phyloP scores from a whole-genome alignment of 1,284 basidiomycete genomes.

The Wolfiporia cocos region DNA sequence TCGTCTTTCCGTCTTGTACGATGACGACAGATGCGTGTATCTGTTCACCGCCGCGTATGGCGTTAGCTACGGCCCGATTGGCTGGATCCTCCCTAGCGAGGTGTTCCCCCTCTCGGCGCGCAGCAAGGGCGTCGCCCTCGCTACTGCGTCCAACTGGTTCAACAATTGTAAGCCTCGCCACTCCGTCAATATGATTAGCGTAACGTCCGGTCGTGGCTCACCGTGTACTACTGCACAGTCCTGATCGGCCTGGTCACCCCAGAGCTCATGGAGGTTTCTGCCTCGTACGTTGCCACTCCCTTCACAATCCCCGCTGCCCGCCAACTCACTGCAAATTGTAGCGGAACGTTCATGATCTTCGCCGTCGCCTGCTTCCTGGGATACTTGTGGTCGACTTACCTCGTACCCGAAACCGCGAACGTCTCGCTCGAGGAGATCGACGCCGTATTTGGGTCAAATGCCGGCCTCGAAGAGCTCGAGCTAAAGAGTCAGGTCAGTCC shows the following conservation, averaged over 20 bases:
- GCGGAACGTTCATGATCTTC: conserved; percentile 66
- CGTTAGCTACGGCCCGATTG: conserved; percentile 78
- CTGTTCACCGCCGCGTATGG: conserved; percentile 81
- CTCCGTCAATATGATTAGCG: conserved; percentile 12
- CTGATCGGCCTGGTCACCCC: conserved; percentile 79
- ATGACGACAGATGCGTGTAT: conserved; percentile 53
- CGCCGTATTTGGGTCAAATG: conserved; percentile 52
- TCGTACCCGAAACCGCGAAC: conserved; percentile 73
- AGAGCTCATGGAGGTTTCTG: conserved; percentile 55
- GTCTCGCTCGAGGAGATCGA: conserved; percentile 77
- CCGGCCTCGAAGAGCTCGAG: conserved; percentile 44
- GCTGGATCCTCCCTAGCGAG: conserved; percentile 79
- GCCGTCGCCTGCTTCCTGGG: conserved; percentile 56
- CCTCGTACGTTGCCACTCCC: conserved; percentile 39
- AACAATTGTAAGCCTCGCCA: conserved; percentile 58
- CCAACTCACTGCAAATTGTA: conserved; percentile 16
- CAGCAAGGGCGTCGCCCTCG: conserved; percentile 77
- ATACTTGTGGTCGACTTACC: conserved; percentile 61
- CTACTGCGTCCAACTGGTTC: conserved; percentile 82
- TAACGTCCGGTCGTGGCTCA: neutral
- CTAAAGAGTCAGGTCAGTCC: conserved; percentile 41
- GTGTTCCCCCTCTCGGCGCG: conserved; percentile 86
- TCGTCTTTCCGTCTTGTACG: conserved; percentile 5
- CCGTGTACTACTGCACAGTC: conserved; percentile 35
- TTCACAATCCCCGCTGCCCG: conserved; percentile 5